Percentiles rank a stretch among this genome's conserved stretches.
These are phyloP conservation scores for Pichia terricola DNA, from an alignment of 1,139 yeast genomes.

Conservation along the genomic window DNA sequence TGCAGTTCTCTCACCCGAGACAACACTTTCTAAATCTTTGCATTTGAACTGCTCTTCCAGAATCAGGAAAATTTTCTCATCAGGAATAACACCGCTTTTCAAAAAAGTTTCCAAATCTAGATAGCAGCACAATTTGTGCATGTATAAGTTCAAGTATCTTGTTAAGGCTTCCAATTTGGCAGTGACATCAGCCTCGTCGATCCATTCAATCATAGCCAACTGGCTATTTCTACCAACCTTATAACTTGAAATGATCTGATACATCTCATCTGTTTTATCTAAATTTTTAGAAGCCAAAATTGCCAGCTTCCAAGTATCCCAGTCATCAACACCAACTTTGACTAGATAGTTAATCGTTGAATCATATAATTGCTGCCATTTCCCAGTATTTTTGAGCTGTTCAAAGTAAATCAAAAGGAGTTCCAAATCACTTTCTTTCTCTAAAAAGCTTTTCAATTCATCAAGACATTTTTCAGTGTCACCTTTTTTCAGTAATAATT, in stretches of 20 bases:
- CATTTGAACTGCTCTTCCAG: slow-evolving; percentile 1
- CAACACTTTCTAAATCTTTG: slow-evolving; percentile 9
- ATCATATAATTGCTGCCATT: slow-evolving; percentile 35
- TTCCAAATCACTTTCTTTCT: slow-evolving; percentile 44
- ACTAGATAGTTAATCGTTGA: slow-evolving; percentile 31
- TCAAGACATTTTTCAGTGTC: slow-evolving; percentile 27
- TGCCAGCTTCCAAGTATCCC: slow-evolving; percentile 48
- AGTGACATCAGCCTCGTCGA: slow-evolving; percentile 21
- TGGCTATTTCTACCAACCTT: slow-evolving; percentile 42
- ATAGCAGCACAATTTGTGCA: slow-evolving; percentile 51
- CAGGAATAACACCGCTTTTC: slow-evolving; percentile 10
- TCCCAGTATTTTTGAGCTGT: slow-evolving; percentile 29
- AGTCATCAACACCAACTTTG: slow-evolving; percentile 43
- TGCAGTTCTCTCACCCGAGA: slow-evolving; percentile 13
- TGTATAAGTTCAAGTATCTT: slow-evolving; percentile 35
- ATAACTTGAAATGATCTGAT: slow-evolving; percentile 22
- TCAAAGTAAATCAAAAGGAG: slow-evolving; percentile 44
- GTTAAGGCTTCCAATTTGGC: slow-evolving; percentile 18
- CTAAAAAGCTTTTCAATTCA: slow-evolving; percentile 26
- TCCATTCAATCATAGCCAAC: slow-evolving; percentile 45
- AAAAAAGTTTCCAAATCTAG: slow-evolving; percentile 36
- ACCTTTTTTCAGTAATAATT: slow-evolving; percentile 32
- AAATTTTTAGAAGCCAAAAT: slow-evolving; percentile 32
- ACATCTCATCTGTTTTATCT: slow-evolving; percentile 24
- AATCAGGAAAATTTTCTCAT: too few species aligned